Percentiles rank a stretch among this genome's conserved stretches.
Evolutionary conservation across 768 basidiomycete genomes (phyloP).

Genomic region (Lactarius trivialis): DNA sequence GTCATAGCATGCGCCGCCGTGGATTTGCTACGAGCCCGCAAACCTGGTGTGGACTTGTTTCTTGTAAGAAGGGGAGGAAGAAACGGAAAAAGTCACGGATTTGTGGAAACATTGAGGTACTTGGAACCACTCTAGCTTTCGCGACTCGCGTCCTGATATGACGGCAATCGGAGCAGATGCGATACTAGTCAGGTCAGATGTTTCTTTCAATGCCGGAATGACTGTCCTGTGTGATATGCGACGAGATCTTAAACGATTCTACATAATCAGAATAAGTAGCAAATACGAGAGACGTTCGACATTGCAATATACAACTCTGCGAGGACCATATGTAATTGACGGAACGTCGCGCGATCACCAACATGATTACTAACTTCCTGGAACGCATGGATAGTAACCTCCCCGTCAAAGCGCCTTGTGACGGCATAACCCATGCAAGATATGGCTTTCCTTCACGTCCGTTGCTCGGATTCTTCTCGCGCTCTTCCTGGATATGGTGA

Average conservation of each 20-base stretch:
- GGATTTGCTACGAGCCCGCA: conserved; percentile 60
- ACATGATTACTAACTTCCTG: conserved; percentile 97
- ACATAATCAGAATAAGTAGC: not conserved
- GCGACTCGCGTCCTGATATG: not conserved
- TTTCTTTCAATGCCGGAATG: conserved; percentile 96
- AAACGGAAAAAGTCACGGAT: conserved; percentile 87
- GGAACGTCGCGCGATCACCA: conserved; percentile 93
- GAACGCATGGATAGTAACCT: no score
- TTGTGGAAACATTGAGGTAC: conserved; percentile 76
- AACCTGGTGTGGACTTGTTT: conserved; percentile 82
- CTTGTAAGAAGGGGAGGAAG: conserved; percentile 96
- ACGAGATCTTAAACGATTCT: conserved; percentile 48
- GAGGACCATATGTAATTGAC: conserved; percentile 90
- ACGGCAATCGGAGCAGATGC: conserved; percentile 67
- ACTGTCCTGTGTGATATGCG: conserved; percentile 59
- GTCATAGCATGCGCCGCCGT: conserved; percentile 88
- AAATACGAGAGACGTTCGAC: conserved; percentile 36
- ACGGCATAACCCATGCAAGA: no score
- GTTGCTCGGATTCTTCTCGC: conserved; percentile 40
- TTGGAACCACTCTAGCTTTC: not conserved
- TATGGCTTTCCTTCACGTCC: conserved; percentile 49
- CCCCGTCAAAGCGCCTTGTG: no score
- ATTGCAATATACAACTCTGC: conserved; percentile 86
- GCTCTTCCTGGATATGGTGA: conserved; percentile 29
- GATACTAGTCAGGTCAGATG: conserved; percentile 73